Base-by-base conservation (phyloP, 139 green algal species). In the Chlamydomonas sp. region DNA sequence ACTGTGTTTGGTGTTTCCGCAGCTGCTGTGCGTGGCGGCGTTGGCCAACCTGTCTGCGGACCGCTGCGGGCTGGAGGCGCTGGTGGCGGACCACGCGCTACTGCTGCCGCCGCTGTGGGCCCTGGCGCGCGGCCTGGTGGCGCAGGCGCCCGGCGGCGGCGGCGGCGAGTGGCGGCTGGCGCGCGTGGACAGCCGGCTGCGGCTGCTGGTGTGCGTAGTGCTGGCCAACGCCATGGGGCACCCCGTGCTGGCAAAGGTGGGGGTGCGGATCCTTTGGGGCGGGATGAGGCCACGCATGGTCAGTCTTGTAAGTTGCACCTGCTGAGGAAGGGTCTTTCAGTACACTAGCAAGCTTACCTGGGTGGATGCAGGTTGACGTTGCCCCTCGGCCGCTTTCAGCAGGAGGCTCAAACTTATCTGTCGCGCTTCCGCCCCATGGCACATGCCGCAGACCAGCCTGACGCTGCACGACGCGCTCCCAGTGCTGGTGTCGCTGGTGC, bases 11-110 rank as follows among this genome's bases (percentile, higher is more conserved):
- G 31, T 49, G 31, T 49, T 49, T 49, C 31, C 79, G 16, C 77
- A 89, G 85, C 77, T 89, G 78, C 9, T 67, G 10, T 79, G 79
- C 17, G 86, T 79, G 58, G 60, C 86, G 1, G 79, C 73, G 1
- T 79, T 90, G 71, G 86, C 86, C 79, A 90, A 90, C 63, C 86
- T 90, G 72, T 86, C 79, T 2, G 63, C 59, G 4, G 86, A 90
- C 78, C 79, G 86, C 17, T 80, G 71, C 79, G 80, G 86, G 0
- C 71, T 85, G 16, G 86, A 90, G 78, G 79, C 86, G 59, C 69
- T 90, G 78, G 86, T 90, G 14, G 71, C 79, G 4, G 86, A 90
- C 6, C 78, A 85, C 71, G 86, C 86, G 69, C 71, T 86, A 63
- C 77, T 90, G 75, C 78, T 90, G 75, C 71, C 20, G 71, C 18